Conservation (phyloP, 2,329 filamentous ascomycete genomes). For the Samsoniella hepiali region DNA sequence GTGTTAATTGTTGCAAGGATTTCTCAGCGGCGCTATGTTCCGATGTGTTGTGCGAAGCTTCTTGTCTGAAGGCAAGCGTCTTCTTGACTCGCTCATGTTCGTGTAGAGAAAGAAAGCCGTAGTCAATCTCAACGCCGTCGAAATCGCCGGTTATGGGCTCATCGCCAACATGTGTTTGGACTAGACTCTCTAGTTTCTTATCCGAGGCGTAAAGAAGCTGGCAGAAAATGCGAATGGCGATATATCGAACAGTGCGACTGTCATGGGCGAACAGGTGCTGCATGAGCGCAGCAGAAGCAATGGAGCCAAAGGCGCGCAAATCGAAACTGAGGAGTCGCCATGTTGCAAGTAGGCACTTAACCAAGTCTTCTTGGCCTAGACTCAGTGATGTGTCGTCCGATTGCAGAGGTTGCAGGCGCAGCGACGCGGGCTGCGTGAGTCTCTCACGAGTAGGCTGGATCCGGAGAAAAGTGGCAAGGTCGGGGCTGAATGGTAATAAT, state of each 20-base stretch:
- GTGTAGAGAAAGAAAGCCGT: slow-evolving; percentile 63
- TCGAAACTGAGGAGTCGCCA: slow-evolving; percentile 82
- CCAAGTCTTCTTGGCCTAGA: slow-evolving; percentile 25
- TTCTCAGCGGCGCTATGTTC: neutral
- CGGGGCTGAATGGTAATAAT: slow-evolving; percentile 76
- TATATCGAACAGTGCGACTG: slow-evolving; percentile 65
- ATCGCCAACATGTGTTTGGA: slow-evolving; percentile 61
- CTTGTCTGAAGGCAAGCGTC: slow-evolving; percentile 41
- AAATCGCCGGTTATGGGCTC: slow-evolving; percentile 65
- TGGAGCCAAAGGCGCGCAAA: slow-evolving; percentile 60
- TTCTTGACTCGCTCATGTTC: slow-evolving; percentile 53
- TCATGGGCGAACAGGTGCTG: slow-evolving; percentile 64
- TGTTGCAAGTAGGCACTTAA: slow-evolving; percentile 43
- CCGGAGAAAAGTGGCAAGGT: slow-evolving; percentile 71
- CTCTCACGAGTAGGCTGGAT: slow-evolving; percentile 30
- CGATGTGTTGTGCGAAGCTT: slow-evolving; percentile 29
- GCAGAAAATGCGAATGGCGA: slow-evolving; percentile 79
- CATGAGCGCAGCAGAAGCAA: slow-evolving; percentile 64
- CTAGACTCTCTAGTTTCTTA: slow-evolving; percentile 67
- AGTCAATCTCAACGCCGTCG: slow-evolving; percentile 76
- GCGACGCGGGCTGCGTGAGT: slow-evolving; percentile 22
- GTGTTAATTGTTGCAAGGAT: slow-evolving; percentile 48
- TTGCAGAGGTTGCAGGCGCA: slow-evolving; percentile 29
- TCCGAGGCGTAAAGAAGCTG: slow-evolving; percentile 78
- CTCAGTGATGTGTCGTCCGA: slow-evolving; percentile 22